These are phyloP conservation scores for Yamadazyma taylorii DNA, from an alignment of 1,139 yeast genomes.

Conservation along the genomic window DNA sequence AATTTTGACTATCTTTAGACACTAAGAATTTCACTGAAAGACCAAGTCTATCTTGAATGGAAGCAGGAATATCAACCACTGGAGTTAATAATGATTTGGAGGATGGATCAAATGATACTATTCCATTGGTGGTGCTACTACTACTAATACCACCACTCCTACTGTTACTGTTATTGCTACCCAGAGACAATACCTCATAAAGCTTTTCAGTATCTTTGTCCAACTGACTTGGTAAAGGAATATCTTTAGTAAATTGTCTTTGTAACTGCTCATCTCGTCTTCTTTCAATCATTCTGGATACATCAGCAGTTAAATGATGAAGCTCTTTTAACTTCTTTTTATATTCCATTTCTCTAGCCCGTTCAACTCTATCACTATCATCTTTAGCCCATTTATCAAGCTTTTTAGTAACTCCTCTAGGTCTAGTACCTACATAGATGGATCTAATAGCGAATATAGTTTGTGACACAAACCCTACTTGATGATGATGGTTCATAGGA, in stretches of 20 bases:
- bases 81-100: constrained; percentile 18
- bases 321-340: constrained; percentile 21
- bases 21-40: constrained; percentile 48
- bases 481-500: too few species aligned
- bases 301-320: constrained; percentile 22
- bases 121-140: too few species aligned
- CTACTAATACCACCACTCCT: too few species aligned
- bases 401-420: constrained; percentile 3
- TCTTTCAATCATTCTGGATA: constrained; percentile 22
- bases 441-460: not conserved
- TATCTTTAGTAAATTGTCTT: constrained; percentile 10
- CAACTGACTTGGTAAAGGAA: constrained; percentile 25
- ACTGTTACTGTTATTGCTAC: not conserved
- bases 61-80: constrained; percentile 37
- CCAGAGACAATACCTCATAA: constrained; percentile 16
- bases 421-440: constrained; percentile 13
- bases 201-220: constrained; percentile 17
- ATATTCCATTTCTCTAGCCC: constrained; percentile 23
- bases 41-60: constrained; percentile 46
- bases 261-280: constrained; percentile 18
- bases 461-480: too few species aligned
- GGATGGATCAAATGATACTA: constrained; percentile 11
- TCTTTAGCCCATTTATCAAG: constrained; percentile 20
- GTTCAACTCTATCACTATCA: constrained; percentile 19
- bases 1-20: constrained; percentile 47